Percentiles rank a stretch among this genome's conserved stretches.
Evolutionary conservation across 2,329 filamentous ascomycete genomes (phyloP).

Genomic region (Alternaria sp.): DNA sequence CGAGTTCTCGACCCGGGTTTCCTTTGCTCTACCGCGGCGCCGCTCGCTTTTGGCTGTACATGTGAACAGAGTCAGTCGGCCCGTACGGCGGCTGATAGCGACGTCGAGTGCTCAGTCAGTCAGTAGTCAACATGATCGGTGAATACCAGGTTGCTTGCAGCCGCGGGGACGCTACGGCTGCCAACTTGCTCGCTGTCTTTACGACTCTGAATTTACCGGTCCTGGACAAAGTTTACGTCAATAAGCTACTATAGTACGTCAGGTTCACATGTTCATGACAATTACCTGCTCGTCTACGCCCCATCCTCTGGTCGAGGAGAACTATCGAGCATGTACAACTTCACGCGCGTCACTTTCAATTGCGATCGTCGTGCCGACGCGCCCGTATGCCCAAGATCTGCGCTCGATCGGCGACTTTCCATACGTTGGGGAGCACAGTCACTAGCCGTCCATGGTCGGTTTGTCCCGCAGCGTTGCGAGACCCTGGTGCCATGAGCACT

Average conservation of each 20-base stretch:
- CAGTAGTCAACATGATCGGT: not conserved
- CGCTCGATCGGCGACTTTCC: conserved; percentile 27
- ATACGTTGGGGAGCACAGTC: conserved; percentile 23
- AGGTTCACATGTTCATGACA: not conserved
- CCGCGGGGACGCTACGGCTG: not conserved
- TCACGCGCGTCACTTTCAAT: conserved; percentile 21
- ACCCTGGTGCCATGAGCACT: conserved; percentile 16
- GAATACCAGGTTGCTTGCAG: conserved; percentile 1
- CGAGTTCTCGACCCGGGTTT: not conserved
- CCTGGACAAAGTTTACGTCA: conserved; percentile 6
- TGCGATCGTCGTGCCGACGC: conserved; percentile 30
- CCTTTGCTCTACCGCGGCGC: not conserved
- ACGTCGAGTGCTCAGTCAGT: not conserved
- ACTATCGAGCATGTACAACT: not conserved
- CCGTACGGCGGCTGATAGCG: conserved; percentile 2
- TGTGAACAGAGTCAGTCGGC: not conserved
- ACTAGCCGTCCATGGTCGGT: conserved; percentile 22
- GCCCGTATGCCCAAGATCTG: conserved; percentile 32
- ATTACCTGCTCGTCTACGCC: conserved; percentile 1
- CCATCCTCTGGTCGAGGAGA: conserved; percentile 3
- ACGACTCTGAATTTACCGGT: conserved; percentile 8
- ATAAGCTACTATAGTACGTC: not conserved
- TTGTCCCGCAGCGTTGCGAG: conserved; percentile 28
- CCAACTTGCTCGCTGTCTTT: not conserved
- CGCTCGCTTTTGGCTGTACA: not conserved